Percentiles rank a stretch among this genome's conserved stretches.
These are phyloP conservation scores for Gautieria morchelliformis DNA, from an alignment of 768 basidiomycete species.

Conservation along the genomic window DNA sequence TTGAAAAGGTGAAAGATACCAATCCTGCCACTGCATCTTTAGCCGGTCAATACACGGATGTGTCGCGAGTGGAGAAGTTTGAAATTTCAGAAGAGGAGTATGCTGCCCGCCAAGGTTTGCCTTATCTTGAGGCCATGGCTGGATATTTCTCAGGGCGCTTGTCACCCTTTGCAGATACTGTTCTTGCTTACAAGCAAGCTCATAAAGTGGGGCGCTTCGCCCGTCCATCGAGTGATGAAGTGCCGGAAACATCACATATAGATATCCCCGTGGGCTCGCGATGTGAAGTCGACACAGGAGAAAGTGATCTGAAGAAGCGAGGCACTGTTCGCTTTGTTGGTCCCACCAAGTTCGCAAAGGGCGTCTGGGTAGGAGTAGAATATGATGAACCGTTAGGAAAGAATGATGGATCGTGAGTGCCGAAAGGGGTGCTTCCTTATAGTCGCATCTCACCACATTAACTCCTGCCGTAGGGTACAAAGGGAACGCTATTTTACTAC, in stretches of 20 bases:
- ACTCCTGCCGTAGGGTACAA: conserved; percentile 47
- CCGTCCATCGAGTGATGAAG: conserved; percentile 21
- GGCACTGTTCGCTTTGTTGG: conserved; percentile 87
- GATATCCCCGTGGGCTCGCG: conserved; percentile 62
- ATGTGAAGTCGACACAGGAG: conserved; percentile 71
- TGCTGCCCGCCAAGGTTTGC: conserved; percentile 62
- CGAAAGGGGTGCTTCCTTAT: not conserved
- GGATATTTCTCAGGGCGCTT: not conserved
- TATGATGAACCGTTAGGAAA: conserved; percentile 95
- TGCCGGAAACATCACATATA: conserved; percentile 26
- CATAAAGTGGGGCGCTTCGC: conserved; percentile 88
- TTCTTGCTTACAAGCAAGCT: conserved; percentile 79
- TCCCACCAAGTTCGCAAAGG: conserved; percentile 61
- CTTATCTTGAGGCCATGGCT: not conserved
- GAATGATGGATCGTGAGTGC: conserved; percentile 85
- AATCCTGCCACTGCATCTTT: conserved; percentile 61
- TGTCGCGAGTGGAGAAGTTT: conserved; percentile 85
- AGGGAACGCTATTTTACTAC: conserved; percentile 84
- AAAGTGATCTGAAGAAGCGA: conserved; percentile 56
- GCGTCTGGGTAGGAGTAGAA: conserved; percentile 85
- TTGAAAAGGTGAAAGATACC: conserved; percentile 54
- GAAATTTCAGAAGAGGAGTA: conserved; percentile 81
- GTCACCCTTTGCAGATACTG: conserved; percentile 54
- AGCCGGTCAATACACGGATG: conserved; percentile 79
- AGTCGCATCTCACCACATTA: not conserved